Percentiles rank a stretch among this genome's conserved stretches.
phyloP scores from a whole-genome alignment of 1,139 yeast genomes.

The Scheffersomyces insectosa region DNA sequence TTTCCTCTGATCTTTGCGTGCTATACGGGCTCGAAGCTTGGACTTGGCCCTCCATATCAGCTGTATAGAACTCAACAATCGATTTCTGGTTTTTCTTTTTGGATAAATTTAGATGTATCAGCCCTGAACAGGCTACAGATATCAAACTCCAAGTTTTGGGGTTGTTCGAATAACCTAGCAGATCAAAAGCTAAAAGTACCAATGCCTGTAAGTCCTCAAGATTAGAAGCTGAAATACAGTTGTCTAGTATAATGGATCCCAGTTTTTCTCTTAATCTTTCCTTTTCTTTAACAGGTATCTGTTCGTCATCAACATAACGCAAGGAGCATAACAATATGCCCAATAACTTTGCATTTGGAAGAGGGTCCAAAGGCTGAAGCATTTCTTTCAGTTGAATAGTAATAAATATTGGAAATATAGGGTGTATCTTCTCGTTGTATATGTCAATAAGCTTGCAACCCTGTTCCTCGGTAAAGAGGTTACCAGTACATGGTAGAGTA shows the following conservation, averaged over 20 bases:
- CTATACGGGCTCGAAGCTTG: background rate
- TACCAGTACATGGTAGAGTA: too few relatives aligned
- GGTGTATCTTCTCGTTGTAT: background rate
- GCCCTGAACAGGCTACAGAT: slow-evolving; percentile 12
- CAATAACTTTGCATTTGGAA: background rate
- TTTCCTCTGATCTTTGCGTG: background rate
- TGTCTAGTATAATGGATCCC: background rate
- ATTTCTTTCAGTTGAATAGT: background rate
- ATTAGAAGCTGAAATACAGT: slow-evolving; percentile 21
- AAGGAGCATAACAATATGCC: slow-evolving; percentile 12
- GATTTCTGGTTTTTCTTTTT: background rate
- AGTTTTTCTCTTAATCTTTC: background rate
- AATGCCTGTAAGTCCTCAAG: slow-evolving; percentile 24
- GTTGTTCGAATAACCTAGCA: slow-evolving; percentile 24
- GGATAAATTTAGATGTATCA: slow-evolving; percentile 13
- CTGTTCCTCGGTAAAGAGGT: background rate
- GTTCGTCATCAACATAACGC: slow-evolving; percentile 1
- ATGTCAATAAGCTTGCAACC: background rate
- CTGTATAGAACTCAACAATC: background rate
- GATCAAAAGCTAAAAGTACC: slow-evolving; percentile 24
- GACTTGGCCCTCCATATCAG: background rate
- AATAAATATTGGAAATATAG: background rate
- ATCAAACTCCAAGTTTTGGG: slow-evolving; percentile 29
- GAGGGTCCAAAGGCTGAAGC: background rate
- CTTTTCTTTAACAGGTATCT: background rate